These are phyloP conservation scores for Beta macrorhiza DNA, from an alignment of 179 eudicot genomes.

Conservation along the genomic window DNA sequence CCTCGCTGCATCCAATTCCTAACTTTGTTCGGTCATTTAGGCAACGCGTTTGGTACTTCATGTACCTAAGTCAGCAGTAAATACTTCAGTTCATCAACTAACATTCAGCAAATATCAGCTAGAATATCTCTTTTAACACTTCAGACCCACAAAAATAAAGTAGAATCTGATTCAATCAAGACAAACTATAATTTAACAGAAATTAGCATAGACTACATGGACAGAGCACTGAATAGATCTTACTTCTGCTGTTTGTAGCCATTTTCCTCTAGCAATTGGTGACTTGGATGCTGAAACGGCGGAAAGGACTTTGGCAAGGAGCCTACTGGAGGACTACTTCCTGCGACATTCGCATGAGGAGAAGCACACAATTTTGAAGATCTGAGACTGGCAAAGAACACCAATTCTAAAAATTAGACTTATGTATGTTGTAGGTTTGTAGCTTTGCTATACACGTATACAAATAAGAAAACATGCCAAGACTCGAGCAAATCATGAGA, in stretches of 20 bases:
- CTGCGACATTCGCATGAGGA: slow-evolving; percentile 58
- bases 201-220: not conserved
- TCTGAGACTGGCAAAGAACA: slow-evolving; percentile 46
- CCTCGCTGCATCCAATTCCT: slow-evolving; percentile 95
- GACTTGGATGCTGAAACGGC: slow-evolving; percentile 95
- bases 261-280: slow-evolving; percentile 86
- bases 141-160: not conserved
- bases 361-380: slow-evolving; percentile 78
- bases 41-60: slow-evolving; percentile 78
- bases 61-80: slow-evolving; percentile 50
- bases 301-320: slow-evolving; percentile 88
- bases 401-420: slow-evolving; percentile 8
- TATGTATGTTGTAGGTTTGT: not conserved
- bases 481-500: not conserved
- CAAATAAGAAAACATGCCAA: not conserved
- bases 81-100: not conserved
- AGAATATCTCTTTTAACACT: too few relatives aligned
- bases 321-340: slow-evolving; percentile 85
- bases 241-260: slow-evolving; percentile 94
- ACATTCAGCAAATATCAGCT: not conserved
- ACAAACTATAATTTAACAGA: not conserved
- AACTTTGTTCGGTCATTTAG: slow-evolving; percentile 76
- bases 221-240: slow-evolving; percentile 21
- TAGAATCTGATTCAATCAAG: slow-evolving; percentile 4
- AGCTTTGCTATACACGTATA: not conserved